Base-by-base conservation (phyloP, 2,329 filamentous ascomycete genomes). In the Penicillium palitans region DNA sequence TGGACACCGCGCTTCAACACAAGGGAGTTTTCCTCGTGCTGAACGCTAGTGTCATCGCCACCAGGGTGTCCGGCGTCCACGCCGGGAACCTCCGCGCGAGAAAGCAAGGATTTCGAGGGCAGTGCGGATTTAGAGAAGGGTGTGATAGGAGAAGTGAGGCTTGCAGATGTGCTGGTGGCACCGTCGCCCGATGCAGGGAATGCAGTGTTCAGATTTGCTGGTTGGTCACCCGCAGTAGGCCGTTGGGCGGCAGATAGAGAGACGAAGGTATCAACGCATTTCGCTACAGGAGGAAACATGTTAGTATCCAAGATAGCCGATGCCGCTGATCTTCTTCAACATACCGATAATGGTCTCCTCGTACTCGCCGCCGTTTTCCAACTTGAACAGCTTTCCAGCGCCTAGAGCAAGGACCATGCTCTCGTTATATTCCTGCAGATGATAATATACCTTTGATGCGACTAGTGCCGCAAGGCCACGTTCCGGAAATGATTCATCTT, bases 401-500 rank as follows among this genome's bases (percentile, higher is more conserved):
- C 92, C 93, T 46, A 99, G 86, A 63, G 95, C 95, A 77, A 99
- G 98, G 52, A 91, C 90, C 93, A 99, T 98, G 78, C 93, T 97
- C 81, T 99, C 95, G 74, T 97, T 95, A 81, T 99, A 99, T 76
- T 95, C 95, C 79, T 97, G 92, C 53, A 99, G 87, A 74, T 99
- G 95, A 74, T 98, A 99, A 81, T 98, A 99, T 67, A 98, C 92
- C 83, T 99, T 99, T 68, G 95, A 90, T 44, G 96, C 90, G 55
- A 99, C 92, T 50, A 99, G 84, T 54, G 95, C 95, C 55, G 95
- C 95, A 57, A 99, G 88, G 75, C 95, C 90, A 71, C 93, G 91
- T 76, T 99, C 90, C 49, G 93, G 90, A 72, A 99, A 99, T 60
- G 86, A 84, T 70, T 96, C 91, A 79, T 99, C 93, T 83, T 99